Evolutionary conservation across 2,329 filamentous ascomycete genomes (phyloP).

Genomic region (Colletotrichum godetiae): DNA sequence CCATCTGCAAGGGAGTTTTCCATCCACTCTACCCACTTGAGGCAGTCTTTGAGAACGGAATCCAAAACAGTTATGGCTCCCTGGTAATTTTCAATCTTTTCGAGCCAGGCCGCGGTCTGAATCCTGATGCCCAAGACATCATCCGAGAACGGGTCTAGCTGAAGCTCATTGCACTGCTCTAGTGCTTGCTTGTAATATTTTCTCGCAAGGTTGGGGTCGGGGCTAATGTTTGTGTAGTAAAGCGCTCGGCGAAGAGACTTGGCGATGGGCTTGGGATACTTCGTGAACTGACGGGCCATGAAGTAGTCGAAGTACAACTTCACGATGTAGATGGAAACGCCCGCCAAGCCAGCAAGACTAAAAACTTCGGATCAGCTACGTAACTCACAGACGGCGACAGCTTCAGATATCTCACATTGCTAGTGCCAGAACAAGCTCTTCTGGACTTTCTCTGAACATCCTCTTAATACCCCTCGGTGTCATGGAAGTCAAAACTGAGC

Average conservation of each 20-base stretch:
- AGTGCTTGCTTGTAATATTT: constrained; percentile 88
- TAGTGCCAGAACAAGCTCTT: constrained; percentile 56
- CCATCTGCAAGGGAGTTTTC: constrained; percentile 62
- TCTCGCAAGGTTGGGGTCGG: constrained; percentile 81
- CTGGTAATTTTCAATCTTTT: constrained; percentile 77
- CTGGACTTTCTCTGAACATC: constrained; percentile 55
- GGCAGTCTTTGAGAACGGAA: constrained; percentile 77
- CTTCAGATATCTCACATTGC: constrained; percentile 47
- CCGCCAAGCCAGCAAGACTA: constrained; percentile 49
- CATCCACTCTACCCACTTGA: constrained; percentile 67
- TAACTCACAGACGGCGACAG: background rate
- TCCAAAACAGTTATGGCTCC: constrained; percentile 83
- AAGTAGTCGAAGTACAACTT: constrained; percentile 66
- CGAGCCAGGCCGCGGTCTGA: constrained; percentile 81
- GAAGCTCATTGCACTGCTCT: constrained; percentile 75
- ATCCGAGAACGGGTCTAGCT: constrained; percentile 89
- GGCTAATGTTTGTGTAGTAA: constrained; percentile 84
- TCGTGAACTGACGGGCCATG: constrained; percentile 65
- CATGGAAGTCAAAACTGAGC: constrained; percentile 50
- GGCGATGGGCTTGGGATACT: constrained; percentile 76
- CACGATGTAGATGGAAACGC: constrained; percentile 50
- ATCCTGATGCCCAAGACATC: constrained; percentile 92
- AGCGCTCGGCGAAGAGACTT: constrained; percentile 85
- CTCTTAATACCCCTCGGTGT: constrained; percentile 49
- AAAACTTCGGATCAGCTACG: constrained; percentile 37